Evolutionary conservation across 371 early-diverging fungal species (phyloP), one percentile per base, ranked within the genome.

Genomic region (Circinella minor): DNA sequence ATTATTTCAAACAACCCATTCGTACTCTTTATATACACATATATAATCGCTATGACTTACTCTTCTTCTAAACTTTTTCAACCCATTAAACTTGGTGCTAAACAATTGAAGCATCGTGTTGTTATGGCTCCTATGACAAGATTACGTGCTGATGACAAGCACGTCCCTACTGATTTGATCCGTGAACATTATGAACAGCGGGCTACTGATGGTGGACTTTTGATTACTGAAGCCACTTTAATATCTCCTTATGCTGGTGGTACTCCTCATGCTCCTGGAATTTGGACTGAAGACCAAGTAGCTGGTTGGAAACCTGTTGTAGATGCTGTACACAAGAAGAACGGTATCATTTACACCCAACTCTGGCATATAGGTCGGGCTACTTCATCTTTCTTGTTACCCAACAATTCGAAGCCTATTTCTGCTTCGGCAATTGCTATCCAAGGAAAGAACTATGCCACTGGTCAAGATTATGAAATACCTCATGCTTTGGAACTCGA

Each of bases 401-500:
- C 73, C 1, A 36, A 72, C 67, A 61, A 61, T 43, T 60, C 14
- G 2, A 17, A 37, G 27, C 74, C 74, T 38, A 70, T 73, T 15
- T 73, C 74, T 47, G 74, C 74, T n/a, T 73, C 74, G 7, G 67
- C 66, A 3, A 64, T 73, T 48, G 74, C 74, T 51, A 73, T 73
- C 65, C 55, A 73, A 11, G 74, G 74, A 17, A 55, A 54, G 34
- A 62, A 67, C 46, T 14, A 37, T 8, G 70, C 66, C 38, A 36
- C 55, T 34, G 49, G 57, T 34, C n/a, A 11, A 18, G 57, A 49
- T 1, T 78, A 76, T 54, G 83, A 80, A 8, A 67, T 65, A 5
- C 94, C 95, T 36, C 81, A 77, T 39, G 92, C 89, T 47, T 70
- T 94, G 61, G 77, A 83, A 1, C 59, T 81, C 3, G 84, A 83